Base-by-base conservation (phyloP, 2,329 filamentous ascomycete genomes). In the Ustilaginoidea virens region DNA sequence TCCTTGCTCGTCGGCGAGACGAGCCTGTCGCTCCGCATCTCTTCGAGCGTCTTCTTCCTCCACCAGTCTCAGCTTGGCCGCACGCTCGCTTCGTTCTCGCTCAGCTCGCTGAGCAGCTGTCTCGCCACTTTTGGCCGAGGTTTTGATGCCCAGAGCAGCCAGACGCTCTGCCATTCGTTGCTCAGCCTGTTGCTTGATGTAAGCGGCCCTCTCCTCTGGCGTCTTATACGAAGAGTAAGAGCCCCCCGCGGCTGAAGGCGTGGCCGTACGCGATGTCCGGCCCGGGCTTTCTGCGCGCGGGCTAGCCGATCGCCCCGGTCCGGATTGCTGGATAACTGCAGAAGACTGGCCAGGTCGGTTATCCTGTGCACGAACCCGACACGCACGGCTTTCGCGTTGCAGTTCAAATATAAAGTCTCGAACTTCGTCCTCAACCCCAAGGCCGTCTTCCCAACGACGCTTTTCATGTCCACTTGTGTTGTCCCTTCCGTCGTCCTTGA, bases 351-450 rank as follows among this genome's bases (percentile, higher is more conserved):
- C 52, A 13, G 57, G 52, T 16, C 61, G 60, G 32, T 57, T 66
- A 35, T 74, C 75, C 47, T 68, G 72, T 27, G 61, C 56, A 34
- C 69, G 63, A 33, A 92, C 57, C 34, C 76, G 75, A 30, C 81
- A 66, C 38, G 82, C 67, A 39, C 85, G 74, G 50, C 83, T 92
- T 36, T 76, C 80, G 36, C 87, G 74, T 50, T 94, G 86, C 30
- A 98, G 61, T 41, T 96, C 90, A 48, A 90, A 96, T 49, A 98
- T 98, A 53, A 98, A 96, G 47, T 98, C 90, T 45, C 85, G 82
- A 36, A 96, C 80, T 45, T 93, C 85, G 45, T 98, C 87, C 48
- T 98, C 90, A 17, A 98, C 90, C 17, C 90, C 90, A 21, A 98
- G 66, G 7, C 74, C 90, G 53, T 98, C 90, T 43, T 98, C 85